Conservation (phyloP, 2,329 filamentous ascomycete genomes). For the Fragosphaeria purpurea region DNA sequence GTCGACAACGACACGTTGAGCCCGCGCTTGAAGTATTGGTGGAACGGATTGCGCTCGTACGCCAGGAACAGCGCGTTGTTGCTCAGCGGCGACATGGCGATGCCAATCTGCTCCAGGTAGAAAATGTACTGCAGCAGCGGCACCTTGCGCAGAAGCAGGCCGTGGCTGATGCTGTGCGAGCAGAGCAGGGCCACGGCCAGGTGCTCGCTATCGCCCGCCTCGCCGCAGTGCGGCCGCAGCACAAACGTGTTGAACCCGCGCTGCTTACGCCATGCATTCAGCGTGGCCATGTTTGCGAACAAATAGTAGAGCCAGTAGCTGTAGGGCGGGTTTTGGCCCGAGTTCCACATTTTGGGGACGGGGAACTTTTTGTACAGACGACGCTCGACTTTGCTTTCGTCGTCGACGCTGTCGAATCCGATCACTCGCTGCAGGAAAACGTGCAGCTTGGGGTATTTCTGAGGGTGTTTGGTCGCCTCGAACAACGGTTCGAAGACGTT, state of each 20-base stretch:
- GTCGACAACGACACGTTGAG: slow-evolving; percentile 94
- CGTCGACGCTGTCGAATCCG: slow-evolving; percentile 94
- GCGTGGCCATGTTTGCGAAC: slow-evolving; percentile 83
- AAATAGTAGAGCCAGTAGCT: slow-evolving; percentile 99
- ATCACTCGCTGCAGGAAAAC: slow-evolving; percentile 91
- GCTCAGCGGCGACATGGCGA: slow-evolving; percentile 97
- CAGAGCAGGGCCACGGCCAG: slow-evolving; percentile 83
- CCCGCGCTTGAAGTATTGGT: slow-evolving; percentile 89
- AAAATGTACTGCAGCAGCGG: slow-evolving; percentile 93
- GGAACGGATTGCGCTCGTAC: slow-evolving; percentile 93
- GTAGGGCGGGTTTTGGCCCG: slow-evolving; percentile 93
- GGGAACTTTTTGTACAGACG: slow-evolving; percentile 95
- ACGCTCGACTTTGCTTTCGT: slow-evolving; percentile 93
- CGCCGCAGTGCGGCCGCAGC: slow-evolving; percentile 86
- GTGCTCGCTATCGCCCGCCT: slow-evolving; percentile 95
- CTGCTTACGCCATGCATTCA: slow-evolving; percentile 84
- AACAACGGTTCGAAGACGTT: slow-evolving; percentile 94
- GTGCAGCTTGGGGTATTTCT: slow-evolving; percentile 83
- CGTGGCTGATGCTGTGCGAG: slow-evolving; percentile 95
- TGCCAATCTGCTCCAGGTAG: slow-evolving; percentile 95
- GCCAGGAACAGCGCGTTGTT: slow-evolving; percentile 96
- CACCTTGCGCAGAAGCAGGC: slow-evolving; percentile 83
- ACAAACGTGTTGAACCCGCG: slow-evolving; percentile 94
- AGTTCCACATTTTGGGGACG: slow-evolving; percentile 77
- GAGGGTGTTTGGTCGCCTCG: slow-evolving; percentile 81